phyloP scores from a whole-genome alignment of 2,329 filamentous ascomycete genomes.

The Aspergillus phoenicis region DNA sequence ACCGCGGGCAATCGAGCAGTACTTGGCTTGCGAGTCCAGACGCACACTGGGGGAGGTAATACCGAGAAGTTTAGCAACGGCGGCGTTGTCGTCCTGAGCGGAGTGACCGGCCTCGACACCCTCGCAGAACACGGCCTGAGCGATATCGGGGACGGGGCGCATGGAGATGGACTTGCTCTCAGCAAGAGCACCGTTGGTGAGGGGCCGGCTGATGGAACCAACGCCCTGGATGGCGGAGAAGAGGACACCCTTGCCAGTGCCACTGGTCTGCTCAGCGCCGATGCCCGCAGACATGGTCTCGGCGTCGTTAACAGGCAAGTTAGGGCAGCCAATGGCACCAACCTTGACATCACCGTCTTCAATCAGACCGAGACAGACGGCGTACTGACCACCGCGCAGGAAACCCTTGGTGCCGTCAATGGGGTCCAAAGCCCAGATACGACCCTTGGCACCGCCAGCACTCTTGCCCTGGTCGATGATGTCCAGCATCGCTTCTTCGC shows the following conservation, averaged over 20 bases:
- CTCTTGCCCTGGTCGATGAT: constrained; percentile 59
- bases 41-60: constrained; percentile 88
- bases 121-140: constrained; percentile 90
- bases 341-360: constrained; percentile 93
- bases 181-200: constrained; percentile 56
- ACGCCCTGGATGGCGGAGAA: constrained; percentile 80
- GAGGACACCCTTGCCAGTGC: constrained; percentile 77
- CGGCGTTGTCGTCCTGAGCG: constrained; percentile 81
- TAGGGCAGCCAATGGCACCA: constrained; percentile 92
- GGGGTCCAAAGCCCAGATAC: constrained; percentile 95
- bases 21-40: constrained; percentile 98
- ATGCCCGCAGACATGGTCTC: constrained; percentile 70
- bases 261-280: constrained; percentile 72
- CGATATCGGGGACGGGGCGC: constrained; percentile 73
- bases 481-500: constrained; percentile 63
- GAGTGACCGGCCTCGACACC: constrained; percentile 93
- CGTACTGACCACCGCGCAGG: constrained; percentile 93
- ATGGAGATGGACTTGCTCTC: constrained; percentile 71
- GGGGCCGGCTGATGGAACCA: constrained; percentile 77
- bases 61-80: constrained; percentile 79
- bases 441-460: constrained; percentile 42
- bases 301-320: constrained; percentile 84
- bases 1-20: constrained; percentile 89
- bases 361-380: constrained; percentile 88
- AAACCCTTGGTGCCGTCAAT: constrained; percentile 99